Base-by-base conservation (phyloP, 257 asterid species). In the Primulina eburnea region DNA sequence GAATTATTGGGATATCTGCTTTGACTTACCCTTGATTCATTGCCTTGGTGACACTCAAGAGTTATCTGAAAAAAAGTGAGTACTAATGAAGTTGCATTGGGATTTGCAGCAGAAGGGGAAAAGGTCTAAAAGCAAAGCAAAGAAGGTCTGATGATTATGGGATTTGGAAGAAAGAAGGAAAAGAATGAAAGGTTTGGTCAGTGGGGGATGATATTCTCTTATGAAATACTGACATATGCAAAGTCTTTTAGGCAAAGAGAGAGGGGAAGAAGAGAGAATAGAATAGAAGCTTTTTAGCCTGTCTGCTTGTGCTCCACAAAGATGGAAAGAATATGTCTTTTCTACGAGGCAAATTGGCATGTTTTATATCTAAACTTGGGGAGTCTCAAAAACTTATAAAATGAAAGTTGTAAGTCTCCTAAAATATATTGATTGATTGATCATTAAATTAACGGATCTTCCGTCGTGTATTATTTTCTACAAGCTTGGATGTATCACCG, bases 151-250 rank as follows among this genome's bases (percentile, higher is more conserved):
- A 81, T 78, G 72, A 79, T 85, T 70, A 75, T 83, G 76, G 76
- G 47, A 74, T 77, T 81, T 78, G 81, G 83, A 80, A 77, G 86
- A 75, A 72, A 79, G 82, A 73, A 89, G 76, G 75, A 82, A 77
- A 81, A 87, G 77, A 82, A 77, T 37, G 82, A 85, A 87, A 83
- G 85, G 40, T 80, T 14, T 62, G 75, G 82, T 69, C 77, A 78
- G 79, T 85, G 76, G 80, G 78, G 85, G 50, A 81, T 81, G 84
- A 82, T 86, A 84, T 86, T 85, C 90, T 86, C 79, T 83, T 79
- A 78, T 72, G 81, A 81, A 77, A 70, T 69, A 81, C 55, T 83
- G 83, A 72, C 87, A 85, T 73, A 72, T 76, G 73, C 77, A 77
- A 71, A 77, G 77, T 60, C 67, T 57, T 71, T 71, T n/a, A 29